Conservation (phyloP, 306 rosid genomes). For the Sindora glabra region DNA sequence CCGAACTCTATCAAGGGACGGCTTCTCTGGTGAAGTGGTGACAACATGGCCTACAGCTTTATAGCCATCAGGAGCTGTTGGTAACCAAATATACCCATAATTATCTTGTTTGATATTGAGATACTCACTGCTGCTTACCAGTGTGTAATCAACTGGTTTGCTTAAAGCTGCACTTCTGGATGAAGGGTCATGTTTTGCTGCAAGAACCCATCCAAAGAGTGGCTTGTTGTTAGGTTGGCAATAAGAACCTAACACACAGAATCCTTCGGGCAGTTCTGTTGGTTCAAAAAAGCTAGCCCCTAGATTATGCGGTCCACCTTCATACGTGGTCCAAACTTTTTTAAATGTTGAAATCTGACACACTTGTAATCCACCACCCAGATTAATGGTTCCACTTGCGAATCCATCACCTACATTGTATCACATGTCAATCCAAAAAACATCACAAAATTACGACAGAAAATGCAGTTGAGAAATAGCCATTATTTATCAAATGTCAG, state of each 20-base stretch:
- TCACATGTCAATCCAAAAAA: not conserved
- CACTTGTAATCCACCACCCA: constrained; percentile 47
- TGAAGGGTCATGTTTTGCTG: constrained; percentile 30
- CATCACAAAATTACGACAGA: not conserved
- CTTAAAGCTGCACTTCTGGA: constrained; percentile 17
- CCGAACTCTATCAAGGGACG: constrained; percentile 42
- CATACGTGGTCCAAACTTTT: constrained; percentile 47
- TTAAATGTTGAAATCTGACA: constrained; percentile 41
- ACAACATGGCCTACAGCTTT: constrained; percentile 51
- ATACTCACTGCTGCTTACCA: constrained; percentile 47
- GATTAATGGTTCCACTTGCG: constrained; percentile 52
- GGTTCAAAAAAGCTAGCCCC: constrained; percentile 80
- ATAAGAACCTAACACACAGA: constrained; percentile 50
- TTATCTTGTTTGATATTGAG: constrained; percentile 35
- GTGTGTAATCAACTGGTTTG: constrained; percentile 48
- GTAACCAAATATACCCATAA: constrained; percentile 57
- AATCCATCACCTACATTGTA: constrained; percentile 47
- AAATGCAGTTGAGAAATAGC: too few species aligned
- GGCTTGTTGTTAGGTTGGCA: constrained; percentile 58
- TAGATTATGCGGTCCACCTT: constrained; percentile 57
- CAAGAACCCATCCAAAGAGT: constrained; percentile 61
- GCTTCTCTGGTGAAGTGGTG: constrained; percentile 50
- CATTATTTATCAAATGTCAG: not conserved
- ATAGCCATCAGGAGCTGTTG: constrained; percentile 58
- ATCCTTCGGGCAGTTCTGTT: constrained; percentile 41